A percentile compares a stretch with the other conserved stretches of the same genome.
Evolutionary conservation across 2,329 filamentous ascomycete species (phyloP).

Genomic region (Tolypocladium sp.): DNA sequence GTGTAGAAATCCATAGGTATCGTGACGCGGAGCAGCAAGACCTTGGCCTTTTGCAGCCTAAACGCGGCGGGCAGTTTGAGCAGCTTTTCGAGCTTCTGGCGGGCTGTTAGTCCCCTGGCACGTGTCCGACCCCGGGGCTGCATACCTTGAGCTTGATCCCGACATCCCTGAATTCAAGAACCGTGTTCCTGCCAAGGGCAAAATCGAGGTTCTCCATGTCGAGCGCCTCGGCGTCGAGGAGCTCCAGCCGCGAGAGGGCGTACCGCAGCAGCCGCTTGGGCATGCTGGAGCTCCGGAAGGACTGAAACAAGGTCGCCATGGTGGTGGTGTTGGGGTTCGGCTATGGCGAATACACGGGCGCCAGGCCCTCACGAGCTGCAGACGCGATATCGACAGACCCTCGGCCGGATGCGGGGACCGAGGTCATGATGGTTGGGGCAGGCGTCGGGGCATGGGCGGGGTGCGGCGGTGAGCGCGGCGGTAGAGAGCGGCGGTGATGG

Average conservation of each 20-base stretch:
- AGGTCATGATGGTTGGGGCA: constrained; percentile 1
- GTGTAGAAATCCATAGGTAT: constrained; percentile 83
- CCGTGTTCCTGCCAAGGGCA: constrained; percentile 70
- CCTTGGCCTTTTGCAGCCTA: constrained; percentile 62
- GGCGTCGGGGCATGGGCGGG: neutral
- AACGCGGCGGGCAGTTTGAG: constrained; percentile 67
- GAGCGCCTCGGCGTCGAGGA: constrained; percentile 79
- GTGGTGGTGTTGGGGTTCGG: constrained; percentile 7
- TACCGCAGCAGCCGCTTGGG: constrained; percentile 86
- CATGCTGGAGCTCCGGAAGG: constrained; percentile 60
- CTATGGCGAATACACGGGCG: neutral
- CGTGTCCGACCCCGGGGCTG: neutral
- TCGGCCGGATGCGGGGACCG: constrained; percentile 22
- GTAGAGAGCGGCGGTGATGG: neutral
- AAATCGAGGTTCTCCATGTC: constrained; percentile 83
- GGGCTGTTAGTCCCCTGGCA: constrained; percentile 1
- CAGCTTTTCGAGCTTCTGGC: constrained; percentile 67
- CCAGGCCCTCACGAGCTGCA: constrained; percentile 7
- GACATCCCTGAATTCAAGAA: constrained; percentile 80
- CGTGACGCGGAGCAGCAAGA: constrained; percentile 69
- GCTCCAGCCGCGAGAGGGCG: constrained; percentile 70
- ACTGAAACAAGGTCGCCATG: constrained; percentile 67
- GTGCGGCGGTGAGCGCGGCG: neutral
- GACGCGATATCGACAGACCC: constrained; percentile 24
- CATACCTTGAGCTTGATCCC: constrained; percentile 67